These are phyloP conservation scores for Chlorella variabilis DNA, from an alignment of 163 green algal genomes.

Conservation along the genomic window DNA sequence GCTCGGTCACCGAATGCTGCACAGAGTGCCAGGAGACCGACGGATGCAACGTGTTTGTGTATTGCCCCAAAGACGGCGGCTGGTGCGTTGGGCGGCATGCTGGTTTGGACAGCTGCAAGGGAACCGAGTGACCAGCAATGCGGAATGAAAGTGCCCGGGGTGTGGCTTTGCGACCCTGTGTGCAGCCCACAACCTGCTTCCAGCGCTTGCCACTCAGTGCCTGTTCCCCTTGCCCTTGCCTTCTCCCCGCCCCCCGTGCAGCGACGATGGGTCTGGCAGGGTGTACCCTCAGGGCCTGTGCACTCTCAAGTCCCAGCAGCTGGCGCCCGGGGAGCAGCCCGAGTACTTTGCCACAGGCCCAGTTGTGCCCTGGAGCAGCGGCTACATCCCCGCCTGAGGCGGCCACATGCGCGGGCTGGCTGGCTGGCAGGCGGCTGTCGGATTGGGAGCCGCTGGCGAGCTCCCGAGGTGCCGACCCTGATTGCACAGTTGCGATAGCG, in stretches of 20 bases:
- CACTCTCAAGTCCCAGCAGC: background rate
- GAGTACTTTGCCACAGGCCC: background rate
- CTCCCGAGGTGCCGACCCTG: too few relatives aligned
- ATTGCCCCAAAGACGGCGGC: background rate
- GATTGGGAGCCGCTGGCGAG: too few relatives aligned
- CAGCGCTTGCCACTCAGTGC: too few relatives aligned
- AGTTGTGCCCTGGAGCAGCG: background rate
- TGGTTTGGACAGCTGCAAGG: background rate
- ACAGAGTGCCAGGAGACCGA: background rate
- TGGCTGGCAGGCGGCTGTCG: too few relatives aligned
- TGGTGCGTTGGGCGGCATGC: background rate
- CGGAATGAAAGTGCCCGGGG: too few relatives aligned
- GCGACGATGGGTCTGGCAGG: background rate
- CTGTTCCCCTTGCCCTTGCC: background rate
- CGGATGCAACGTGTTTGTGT: background rate
- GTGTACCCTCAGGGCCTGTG: background rate
- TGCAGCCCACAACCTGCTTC: background rate
- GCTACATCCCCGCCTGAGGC: background rate
- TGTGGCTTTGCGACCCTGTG: too few relatives aligned
- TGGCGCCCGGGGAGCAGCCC: background rate
- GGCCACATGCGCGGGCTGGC: too few relatives aligned
- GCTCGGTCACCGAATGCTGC: constrained; percentile 1
- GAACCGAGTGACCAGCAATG: too few relatives aligned
- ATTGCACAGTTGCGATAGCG: too few relatives aligned
- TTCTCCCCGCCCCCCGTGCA: background rate